Conservation (phyloP, 805 yeast species). For the Ogataea glucozyma region DNA sequence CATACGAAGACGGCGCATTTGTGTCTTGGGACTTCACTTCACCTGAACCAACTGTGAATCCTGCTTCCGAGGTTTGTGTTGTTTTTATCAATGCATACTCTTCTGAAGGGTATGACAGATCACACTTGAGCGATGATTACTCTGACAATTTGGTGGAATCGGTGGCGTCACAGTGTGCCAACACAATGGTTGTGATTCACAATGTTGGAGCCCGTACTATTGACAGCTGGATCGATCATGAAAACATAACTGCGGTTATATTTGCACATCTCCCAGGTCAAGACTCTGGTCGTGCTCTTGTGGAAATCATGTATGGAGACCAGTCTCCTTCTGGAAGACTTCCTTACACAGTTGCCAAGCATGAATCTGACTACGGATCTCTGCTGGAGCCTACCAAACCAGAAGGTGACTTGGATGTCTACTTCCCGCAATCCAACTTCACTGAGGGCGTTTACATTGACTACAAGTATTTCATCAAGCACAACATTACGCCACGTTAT, state of each 20-base stretch:
- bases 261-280: conserved; percentile 40
- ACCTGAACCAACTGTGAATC: conserved; percentile 47
- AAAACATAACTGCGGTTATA: conserved; percentile 58
- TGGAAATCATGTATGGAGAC: conserved; percentile 60
- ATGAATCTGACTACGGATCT: conserved; percentile 42
- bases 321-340: conserved; percentile 61
- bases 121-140: conserved; percentile 57
- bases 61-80: conserved; percentile 47
- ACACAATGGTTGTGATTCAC: conserved; percentile 59
- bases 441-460: conserved; percentile 53
- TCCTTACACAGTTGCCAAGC: conserved; percentile 63
- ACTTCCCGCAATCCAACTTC: conserved; percentile 44
- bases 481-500: conserved; percentile 54
- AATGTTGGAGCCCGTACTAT: conserved; percentile 61
- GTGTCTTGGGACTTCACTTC: conserved; percentile 30
- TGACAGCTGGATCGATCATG: conserved; percentile 56
- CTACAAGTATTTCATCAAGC: conserved; percentile 58
- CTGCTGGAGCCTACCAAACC: conserved; percentile 36
- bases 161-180: conserved; percentile 50
- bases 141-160: conserved; percentile 49
- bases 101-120: conserved; percentile 60
- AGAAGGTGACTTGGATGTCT: conserved; percentile 32
- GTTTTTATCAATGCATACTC: conserved; percentile 56
- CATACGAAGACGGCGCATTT: conserved; percentile 28
- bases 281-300: conserved; percentile 55